A percentile compares a stretch with the other conserved stretches of the same genome.
Conservation (phyloP, 78 protist species). For the Polysphondylium violaceum region DNA sequence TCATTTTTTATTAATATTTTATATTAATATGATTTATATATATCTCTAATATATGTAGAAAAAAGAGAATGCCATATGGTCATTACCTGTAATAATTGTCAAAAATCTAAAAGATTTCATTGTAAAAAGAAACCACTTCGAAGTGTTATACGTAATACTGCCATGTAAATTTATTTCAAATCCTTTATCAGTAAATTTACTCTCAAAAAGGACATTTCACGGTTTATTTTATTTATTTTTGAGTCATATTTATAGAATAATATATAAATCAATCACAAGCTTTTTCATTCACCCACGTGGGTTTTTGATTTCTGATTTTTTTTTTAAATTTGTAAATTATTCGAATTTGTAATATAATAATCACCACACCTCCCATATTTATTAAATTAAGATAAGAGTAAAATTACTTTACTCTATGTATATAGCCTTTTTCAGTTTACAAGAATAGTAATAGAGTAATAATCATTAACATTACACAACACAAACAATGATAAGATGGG, state of each 20-base stretch:
- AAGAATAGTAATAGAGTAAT: neutral
- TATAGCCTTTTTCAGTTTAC: too few species aligned
- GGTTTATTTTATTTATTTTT: too few species aligned
- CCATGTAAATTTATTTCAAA: too few species aligned
- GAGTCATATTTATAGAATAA: too few species aligned
- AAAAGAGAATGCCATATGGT: conserved; percentile 43
- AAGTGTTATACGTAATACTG: too few species aligned
- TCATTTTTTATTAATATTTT: neutral
- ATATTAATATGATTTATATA: too few species aligned
- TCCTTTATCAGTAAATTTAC: too few species aligned
- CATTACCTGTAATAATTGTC: conserved; percentile 43
- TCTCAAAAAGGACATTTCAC: too few species aligned
- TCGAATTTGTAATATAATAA: neutral
- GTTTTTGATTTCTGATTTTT: neutral
- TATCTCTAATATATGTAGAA: neutral
- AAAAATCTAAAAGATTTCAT: conserved; percentile 39
- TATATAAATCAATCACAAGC: too few species aligned
- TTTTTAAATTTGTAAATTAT: neutral
- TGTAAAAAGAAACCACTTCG: conserved; percentile 4
- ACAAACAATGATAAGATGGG: conserved; percentile 52
- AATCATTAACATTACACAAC: neutral
- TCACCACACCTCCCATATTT: neutral
- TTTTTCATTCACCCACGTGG: too few species aligned
- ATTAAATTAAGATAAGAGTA: neutral
- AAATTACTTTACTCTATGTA: too few species aligned